These are phyloP conservation scores for Reutealis trisperma DNA, from an alignment of 345 rosid species.

Conservation along the genomic window DNA sequence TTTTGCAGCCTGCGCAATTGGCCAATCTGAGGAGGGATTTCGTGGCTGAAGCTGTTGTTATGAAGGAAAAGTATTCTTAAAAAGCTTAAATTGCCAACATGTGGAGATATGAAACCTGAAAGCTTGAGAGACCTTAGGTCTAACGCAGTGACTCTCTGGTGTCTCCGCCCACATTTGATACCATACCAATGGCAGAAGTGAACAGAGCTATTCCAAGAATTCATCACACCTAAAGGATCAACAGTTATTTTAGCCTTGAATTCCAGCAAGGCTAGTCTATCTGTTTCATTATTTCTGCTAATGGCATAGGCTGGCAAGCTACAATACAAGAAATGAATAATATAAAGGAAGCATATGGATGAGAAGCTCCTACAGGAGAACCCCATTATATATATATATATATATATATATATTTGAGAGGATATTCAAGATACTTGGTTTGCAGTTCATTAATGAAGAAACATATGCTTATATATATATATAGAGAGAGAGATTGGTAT, in stretches of 20 bases:
- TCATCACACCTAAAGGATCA: not conserved
- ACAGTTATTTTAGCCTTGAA: not conserved
- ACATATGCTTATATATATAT: too few relatives aligned
- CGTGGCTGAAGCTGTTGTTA: constrained; percentile 6
- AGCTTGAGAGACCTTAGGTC: not conserved
- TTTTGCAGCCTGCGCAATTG: not conserved
- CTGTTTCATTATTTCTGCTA: constrained; percentile 2
- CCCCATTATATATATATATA: too few relatives aligned
- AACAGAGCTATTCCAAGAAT: not conserved
- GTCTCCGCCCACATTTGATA: constrained; percentile 3
- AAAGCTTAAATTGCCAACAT: constrained; percentile 13
- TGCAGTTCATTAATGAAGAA: too few relatives aligned
- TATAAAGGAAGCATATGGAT: too few relatives aligned
- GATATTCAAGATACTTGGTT: too few relatives aligned
- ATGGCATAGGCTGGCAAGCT: not conserved
- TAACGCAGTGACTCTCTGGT: constrained; percentile 7
- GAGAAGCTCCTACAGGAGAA: too few relatives aligned
- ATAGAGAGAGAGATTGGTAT: too few relatives aligned
- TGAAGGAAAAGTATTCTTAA: not conserved
- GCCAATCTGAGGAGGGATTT: constrained; percentile 19
- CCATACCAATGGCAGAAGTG: constrained; percentile 16
- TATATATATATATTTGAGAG: too few relatives aligned
- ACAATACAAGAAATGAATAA: too few relatives aligned
- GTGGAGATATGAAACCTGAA: constrained; percentile 4
- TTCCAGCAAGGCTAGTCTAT: constrained; percentile 5